phyloP scores from a whole-genome alignment of 2,329 filamentous ascomycete species.

The Claviceps maximensis region DNA sequence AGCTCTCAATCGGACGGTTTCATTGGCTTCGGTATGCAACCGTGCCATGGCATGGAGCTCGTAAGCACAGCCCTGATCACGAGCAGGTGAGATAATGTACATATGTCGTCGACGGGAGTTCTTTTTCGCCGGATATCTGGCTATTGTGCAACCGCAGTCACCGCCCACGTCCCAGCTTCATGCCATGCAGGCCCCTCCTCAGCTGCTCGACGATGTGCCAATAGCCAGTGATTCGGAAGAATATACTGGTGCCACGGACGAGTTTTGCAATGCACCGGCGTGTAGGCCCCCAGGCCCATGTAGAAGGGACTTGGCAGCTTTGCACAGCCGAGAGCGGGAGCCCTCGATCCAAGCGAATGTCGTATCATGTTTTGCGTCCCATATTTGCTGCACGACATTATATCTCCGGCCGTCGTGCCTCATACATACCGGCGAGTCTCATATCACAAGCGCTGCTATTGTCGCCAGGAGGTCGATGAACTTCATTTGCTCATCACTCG shows the following conservation, averaged over 20 bases:
- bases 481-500: background rate
- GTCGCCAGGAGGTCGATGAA: background rate
- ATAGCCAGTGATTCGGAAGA: background rate
- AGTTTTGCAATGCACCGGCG: background rate
- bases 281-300: background rate
- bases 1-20: constrained; percentile 14
- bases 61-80: background rate
- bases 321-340: background rate
- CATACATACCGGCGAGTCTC: background rate
- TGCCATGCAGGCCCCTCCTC: background rate
- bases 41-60: background rate
- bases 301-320: background rate
- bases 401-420: background rate
- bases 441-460: background rate
- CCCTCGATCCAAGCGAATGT: background rate
- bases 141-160: background rate
- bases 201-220: background rate
- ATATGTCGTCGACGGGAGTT: background rate
- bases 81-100: background rate
- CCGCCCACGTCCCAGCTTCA: background rate
- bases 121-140: background rate
- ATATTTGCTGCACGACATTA: background rate
- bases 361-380: background rate
- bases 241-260: background rate
- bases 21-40: background rate